Evolutionary conservation across 2,329 filamentous ascomycete species (phyloP), one percentile per base, ranked within the genome.

Genomic region (Fusarium nygamai): DNA sequence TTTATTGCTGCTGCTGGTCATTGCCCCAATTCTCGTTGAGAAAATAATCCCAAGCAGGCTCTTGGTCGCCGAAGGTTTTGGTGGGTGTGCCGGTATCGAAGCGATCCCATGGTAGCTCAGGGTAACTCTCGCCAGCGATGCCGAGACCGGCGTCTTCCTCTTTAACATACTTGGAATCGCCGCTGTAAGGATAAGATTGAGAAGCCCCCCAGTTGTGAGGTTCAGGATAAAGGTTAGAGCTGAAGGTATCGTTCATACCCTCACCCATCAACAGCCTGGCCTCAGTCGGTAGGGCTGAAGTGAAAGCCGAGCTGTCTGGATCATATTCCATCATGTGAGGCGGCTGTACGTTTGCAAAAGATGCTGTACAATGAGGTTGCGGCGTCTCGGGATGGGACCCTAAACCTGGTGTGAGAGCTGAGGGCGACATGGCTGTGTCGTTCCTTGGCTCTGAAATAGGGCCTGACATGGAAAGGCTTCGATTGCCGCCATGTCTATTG

Each of bases 281-380:
- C 56, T 87, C 85, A 4, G 82, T 72, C 0, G 85, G 81, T 12
- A 87, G 73, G 67, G 86, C 82, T 0, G 84, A 76, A 1, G 85
- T 86, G 59, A 87, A 87, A 2, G 78, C 78, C 2, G 85, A 85
- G 2, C 71, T 69, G 6, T 73, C 72, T 2, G 79, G 64, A 43
- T 72, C 62, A 51, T 74, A 64, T 27, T 75, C 69, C 66, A 65
- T 69, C 72, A 57, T 79, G 5, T 75, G 73, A 48, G 78, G 76
- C n/a, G 63, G 57, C 19, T 61, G 63, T 14, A 59, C 29, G 19
- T 48, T 64, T 29, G 43, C 43, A 39, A 76, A 78, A 5, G 54
- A 67, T 8, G 78, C 65, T 54, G 78, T 48, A 69, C 71, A 54
- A 36, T 68, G 67, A 64, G 69, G 71, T 59, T 74, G 65, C 34